Conservation (phyloP, 2,329 filamentous ascomycete genomes). For the Diaporthe helianthi region DNA sequence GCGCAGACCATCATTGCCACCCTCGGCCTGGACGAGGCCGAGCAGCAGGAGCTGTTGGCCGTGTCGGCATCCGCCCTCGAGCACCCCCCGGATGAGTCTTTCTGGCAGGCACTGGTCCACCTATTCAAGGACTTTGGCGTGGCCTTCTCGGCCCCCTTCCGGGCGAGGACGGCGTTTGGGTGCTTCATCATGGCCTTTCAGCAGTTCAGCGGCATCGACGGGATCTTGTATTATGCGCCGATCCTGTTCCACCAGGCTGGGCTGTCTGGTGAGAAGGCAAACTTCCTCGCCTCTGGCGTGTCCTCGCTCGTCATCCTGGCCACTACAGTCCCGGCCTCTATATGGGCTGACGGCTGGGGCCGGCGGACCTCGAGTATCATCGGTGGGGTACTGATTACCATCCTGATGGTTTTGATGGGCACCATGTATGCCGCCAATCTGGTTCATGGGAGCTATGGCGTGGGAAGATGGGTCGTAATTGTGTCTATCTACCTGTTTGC, state of each 20-base stretch:
- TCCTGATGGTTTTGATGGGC: conserved; percentile 61
- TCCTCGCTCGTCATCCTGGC: conserved; percentile 63
- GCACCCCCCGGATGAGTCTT: conserved; percentile 40
- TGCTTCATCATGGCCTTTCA: conserved; percentile 66
- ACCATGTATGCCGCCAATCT: conserved; percentile 54
- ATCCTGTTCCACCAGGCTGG: conserved; percentile 67
- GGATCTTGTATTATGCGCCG: conserved; percentile 64
- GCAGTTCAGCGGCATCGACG: conserved; percentile 67
- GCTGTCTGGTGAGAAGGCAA: conserved; percentile 57
- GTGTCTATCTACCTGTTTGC: conserved; percentile 58
- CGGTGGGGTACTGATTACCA: conserved; percentile 58
- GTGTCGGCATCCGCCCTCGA: conserved; percentile 38
- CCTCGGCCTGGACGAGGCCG: conserved; percentile 52
- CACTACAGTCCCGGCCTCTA: conserved; percentile 59
- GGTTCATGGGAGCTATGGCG: conserved; percentile 46
- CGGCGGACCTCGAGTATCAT: conserved; percentile 59
- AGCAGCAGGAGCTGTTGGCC: conserved; percentile 49
- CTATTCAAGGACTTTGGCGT: conserved; percentile 27
- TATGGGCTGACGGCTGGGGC: conserved; percentile 64
- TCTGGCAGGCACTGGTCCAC: conserved; percentile 27
- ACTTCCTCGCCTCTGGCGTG: conserved; percentile 65
- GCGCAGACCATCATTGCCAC: conserved; percentile 49
- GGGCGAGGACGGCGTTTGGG: conserved; percentile 56
- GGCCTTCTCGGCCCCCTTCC: conserved; percentile 46
- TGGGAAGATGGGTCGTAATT: conserved; percentile 58